Evolutionary conservation across 2,329 filamentous ascomycete species (phyloP), one percentile per base, ranked within the genome.

Genomic region (Aspergillus eucalypticola): DNA sequence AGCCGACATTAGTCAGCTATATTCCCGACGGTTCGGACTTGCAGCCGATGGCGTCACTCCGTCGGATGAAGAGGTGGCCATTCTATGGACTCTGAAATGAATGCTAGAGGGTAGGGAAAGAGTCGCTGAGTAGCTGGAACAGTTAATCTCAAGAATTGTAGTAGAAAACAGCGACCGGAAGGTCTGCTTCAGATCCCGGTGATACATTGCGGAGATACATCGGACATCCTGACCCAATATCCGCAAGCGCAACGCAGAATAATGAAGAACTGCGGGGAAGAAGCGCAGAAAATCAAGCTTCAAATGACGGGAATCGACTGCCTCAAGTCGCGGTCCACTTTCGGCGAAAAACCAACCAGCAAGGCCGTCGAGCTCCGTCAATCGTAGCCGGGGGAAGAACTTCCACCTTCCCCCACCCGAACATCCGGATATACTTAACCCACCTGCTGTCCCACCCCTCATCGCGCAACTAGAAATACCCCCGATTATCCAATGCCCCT

Each of bases 11-110:
- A 19, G 46, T 50, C 46, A 50, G 46, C 46, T 15, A 35, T 21
- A 27, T 44, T 44, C 58, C 59, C 59, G 59, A 61, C 55, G 19
- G 42, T 52, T 54, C 59, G 59, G 59, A 58, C 53, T 39, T 17
- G 23, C 17, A 29, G 21, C 59, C 55, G 50, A 58, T 60, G 55
- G 55, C 55, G 55, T 60, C 55, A 60, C 56, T 46, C 54, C 59
- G 50, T 27, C 54, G 59, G 59, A 60, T 32, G 13, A 35, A 32
- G 35, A 44, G 10, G 41, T 19, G 41, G 19, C 19, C 19, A 44
- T 44, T 15, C 15, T 2, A 44, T 15, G 4, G 17, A 8, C 13
- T 10, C 8, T 2, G 11, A 10, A 29, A 4, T n/a, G 4, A 39
- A 5, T 8, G 11, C 19, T 13, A 8, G 38, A 8, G 11, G 17